Evolutionary conservation across 148 eudicot species (phyloP), one percentile per base, ranked within the genome.

Genomic region (Rhododendron henanense): DNA sequence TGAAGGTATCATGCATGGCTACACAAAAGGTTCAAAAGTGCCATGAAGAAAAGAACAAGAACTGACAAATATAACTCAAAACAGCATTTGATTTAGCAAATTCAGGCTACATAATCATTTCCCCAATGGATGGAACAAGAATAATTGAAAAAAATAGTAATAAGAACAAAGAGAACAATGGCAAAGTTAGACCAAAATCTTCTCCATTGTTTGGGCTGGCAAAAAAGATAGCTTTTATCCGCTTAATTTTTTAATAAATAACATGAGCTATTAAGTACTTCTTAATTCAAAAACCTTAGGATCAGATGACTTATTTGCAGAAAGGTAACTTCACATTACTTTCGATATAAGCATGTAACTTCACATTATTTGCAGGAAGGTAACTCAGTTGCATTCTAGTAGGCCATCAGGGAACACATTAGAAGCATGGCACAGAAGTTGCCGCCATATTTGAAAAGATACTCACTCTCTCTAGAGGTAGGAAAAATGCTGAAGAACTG

Each of bases 401-500:
- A 51, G 65, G 35, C 51, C 39, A 78, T 19, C 59, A 7, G 23
- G 65, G 39, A 87, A 44, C 53, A 57, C 78, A 83, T 3, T 10
- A 19, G 78, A 78, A 83, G 79, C 82, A 85, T 50, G 37, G 6
- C 31, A 84, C 39, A 84, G 25, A 87, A 19, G 79, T 65, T 28
- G 44, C 78, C 33, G 6, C 25, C 45, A 45, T 39, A 78, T 47
- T 33, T 48, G 51, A 45, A 78, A 44, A 67, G 15, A 53, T 7
- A 92, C 93, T 84, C 85, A 95, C 99, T 85, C 95, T 94, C 89
- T 94, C 98, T 88, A 97, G 91, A 71, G 99, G 99, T 79, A 97
- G 94, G 92, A 94, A 97, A 90, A 95, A 95, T 37, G 99, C 99
- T 18, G 96, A 97, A 82, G 99, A 96, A 90, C 99, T 94, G 10